A percentile compares a stretch with the other conserved stretches of the same genome.
phyloP scores from a whole-genome alignment of 2,329 filamentous ascomycete genomes.

The Phaeoacremonium minimum region DNA sequence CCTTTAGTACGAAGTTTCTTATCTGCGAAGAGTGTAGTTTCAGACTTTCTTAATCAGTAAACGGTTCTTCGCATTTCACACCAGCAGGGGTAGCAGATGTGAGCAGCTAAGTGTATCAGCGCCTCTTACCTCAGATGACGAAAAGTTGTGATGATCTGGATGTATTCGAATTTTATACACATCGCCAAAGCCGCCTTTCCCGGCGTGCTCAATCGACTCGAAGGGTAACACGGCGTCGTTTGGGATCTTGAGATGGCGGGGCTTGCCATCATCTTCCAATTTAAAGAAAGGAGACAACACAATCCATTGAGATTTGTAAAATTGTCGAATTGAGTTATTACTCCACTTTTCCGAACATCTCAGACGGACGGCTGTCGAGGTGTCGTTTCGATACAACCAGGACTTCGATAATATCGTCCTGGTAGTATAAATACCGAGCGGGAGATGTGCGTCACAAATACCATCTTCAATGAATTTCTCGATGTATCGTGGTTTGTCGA shows the following conservation, averaged over 20 bases:
- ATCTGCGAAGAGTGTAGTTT: constrained; percentile 10
- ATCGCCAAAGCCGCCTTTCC: constrained; percentile 6
- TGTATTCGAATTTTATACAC: constrained; percentile 10
- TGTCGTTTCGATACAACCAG: too few relatives aligned
- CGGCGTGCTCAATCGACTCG: neutral
- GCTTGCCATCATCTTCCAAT: constrained; percentile 2
- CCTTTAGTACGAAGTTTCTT: constrained; percentile 7
- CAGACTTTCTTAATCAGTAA: neutral
- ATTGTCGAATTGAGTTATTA: constrained; percentile 4
- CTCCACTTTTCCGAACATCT: constrained; percentile 4
- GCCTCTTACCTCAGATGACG: neutral
- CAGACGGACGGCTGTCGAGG: neutral
- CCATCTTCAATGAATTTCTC: constrained; percentile 4
- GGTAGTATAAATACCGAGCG: too few relatives aligned
- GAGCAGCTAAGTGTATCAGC: neutral
- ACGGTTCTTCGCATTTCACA: neutral
- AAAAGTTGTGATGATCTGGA: constrained; percentile 12
- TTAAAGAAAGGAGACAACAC: constrained; percentile 7
- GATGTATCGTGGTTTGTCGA: constrained; percentile 1
- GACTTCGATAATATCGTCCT: too few relatives aligned
- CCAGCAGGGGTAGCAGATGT: neutral
- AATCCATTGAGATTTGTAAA: constrained; percentile 11
- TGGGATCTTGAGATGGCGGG: constrained; percentile 2
- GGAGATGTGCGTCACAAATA: constrained; percentile 4
- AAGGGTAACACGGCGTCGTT: constrained; percentile 5